phyloP scores from a whole-genome alignment of 2,329 filamentous ascomycete species.

The Pestalotiopsis sp. region DNA sequence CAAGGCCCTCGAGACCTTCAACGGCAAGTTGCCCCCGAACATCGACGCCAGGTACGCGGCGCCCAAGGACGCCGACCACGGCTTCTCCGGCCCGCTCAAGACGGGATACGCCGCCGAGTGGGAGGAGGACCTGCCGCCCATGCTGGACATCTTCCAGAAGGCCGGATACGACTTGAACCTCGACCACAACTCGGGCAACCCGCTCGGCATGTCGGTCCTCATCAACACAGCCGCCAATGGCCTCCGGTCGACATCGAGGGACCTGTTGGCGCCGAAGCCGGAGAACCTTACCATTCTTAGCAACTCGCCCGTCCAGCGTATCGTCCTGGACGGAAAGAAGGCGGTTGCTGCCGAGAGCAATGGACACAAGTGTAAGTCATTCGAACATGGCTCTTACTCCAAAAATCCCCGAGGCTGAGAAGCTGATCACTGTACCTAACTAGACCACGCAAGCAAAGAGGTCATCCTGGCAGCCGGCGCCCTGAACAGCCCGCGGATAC shows the following conservation, averaged over 20 bases:
- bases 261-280: conserved; percentile 45
- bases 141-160: conserved; percentile 49
- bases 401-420: neutral
- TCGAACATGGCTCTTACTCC: conserved; percentile 19
- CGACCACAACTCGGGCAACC: conserved; percentile 61
- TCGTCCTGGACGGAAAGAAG: conserved; percentile 47
- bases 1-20: conserved; percentile 56
- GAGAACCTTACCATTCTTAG: conserved; percentile 56
- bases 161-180: conserved; percentile 51
- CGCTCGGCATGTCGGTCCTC: conserved; percentile 53
- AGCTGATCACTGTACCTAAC: neutral
- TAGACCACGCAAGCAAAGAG: conserved; percentile 38
- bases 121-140: conserved; percentile 47
- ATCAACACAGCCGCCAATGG: conserved; percentile 53
- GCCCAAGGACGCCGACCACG: conserved; percentile 48
- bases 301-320: conserved; percentile 45
- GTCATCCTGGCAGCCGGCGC: conserved; percentile 45
- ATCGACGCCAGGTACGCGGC: conserved; percentile 47
- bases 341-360: conserved; percentile 46
- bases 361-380: conserved; percentile 44
- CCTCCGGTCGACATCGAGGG: conserved; percentile 50
- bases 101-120: conserved; percentile 49
- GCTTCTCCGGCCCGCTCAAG: conserved; percentile 46
- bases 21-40: conserved; percentile 38
- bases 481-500: conserved; percentile 42